Evolutionary conservation across 768 basidiomycete species (phyloP).

Genomic region (Lactarius pseudohatsudake): DNA sequence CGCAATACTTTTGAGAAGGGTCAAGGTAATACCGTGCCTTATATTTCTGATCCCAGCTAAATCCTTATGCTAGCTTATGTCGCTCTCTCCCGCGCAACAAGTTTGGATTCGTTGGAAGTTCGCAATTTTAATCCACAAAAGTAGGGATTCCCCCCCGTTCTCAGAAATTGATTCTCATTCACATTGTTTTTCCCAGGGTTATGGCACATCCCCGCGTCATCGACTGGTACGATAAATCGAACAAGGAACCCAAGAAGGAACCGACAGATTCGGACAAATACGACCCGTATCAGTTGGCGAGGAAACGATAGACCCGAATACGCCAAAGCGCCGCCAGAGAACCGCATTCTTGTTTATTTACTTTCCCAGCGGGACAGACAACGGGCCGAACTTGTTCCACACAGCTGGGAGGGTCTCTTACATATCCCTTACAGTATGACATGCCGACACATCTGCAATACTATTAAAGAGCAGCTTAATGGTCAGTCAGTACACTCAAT

Average conservation of each 20-base stretch:
- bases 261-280: background rate
- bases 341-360: background rate
- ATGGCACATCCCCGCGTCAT: slow-evolving; percentile 63
- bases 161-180: slow-evolving; percentile 15
- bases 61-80: slow-evolving; percentile 53
- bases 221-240: slow-evolving; percentile 42
- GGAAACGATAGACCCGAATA: background rate
- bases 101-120: slow-evolving; percentile 63
- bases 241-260: background rate
- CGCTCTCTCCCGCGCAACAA: slow-evolving; percentile 70
- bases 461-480: background rate
- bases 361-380: background rate
- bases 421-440: too few species aligned
- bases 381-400: too few species aligned
- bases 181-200: slow-evolving; percentile 44
- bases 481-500: background rate
- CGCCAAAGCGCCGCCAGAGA: too few species aligned
- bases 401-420: background rate
- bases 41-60: background rate
- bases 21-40: slow-evolving; percentile 49
- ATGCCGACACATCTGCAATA: background rate
- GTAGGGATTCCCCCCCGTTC: slow-evolving; percentile 38
- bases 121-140: slow-evolving; percentile 59
- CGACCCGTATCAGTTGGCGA: background rate
- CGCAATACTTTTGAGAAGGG: slow-evolving; percentile 75